Evolutionary conservation across 139 green algal species (phyloP), one percentile per base, ranked within the genome.

Genomic region (Picochlorum sp.): DNA sequence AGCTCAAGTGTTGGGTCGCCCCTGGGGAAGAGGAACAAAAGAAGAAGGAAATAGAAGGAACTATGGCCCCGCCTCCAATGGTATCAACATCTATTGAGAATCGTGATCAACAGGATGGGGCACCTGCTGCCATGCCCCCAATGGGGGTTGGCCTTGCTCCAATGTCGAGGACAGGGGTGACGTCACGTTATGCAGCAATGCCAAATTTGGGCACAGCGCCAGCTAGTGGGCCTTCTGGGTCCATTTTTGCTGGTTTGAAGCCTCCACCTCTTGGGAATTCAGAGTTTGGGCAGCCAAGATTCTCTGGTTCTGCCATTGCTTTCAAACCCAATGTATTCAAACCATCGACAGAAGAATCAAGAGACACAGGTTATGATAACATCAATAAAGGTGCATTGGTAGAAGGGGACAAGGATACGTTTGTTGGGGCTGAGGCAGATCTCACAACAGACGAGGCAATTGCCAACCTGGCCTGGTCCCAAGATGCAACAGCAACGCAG

Each of bases 1-100:
- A 72, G 66, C 66, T 73, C 50, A 67, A 67, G 40, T 73, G 66
- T 52, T 73, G 66, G 66, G 32, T 73, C 30, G 20, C 69, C 37
- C 66, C 66, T 12, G 66, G 66, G 1, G 66, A 73, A 40, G 66
- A 73, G 45, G 58, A 73, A 14, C 39, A 50, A 32, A 52, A 51
- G 44, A 22, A 32, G 14, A 14, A 29, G 13, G 33, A 73, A 33
- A 54, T 64, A 3, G 50, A 4, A 5, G 0, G 10, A 50, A n/a
- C 16, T n/a, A 22, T 12, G 4, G 25, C 26, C 9, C 28, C 28
- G 20, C 53, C 53, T 28, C 53, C 53, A 32, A 47, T 22, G 20
- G 1, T 50, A 16, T 24, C 40, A 33, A n/a, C 14, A 25, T 61
- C 55, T 36, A 16, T 7, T 28, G 20, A 10, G 9, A 12, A 0